These are phyloP conservation scores for Guadua angustifolia DNA, from an alignment of 176 grass and related monocot genomes.

Conservation along the genomic window DNA sequence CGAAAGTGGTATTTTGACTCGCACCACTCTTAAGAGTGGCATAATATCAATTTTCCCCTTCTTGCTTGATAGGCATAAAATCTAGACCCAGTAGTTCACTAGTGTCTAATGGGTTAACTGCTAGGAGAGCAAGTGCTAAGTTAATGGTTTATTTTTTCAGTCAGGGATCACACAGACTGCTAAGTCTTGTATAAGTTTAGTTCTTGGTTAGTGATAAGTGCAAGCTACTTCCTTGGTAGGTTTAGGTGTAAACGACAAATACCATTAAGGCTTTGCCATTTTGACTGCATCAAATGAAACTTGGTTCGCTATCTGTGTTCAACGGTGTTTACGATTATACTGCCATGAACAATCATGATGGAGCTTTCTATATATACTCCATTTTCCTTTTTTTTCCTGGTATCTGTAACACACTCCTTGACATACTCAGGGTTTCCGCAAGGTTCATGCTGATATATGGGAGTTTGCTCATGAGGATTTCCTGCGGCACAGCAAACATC, in stretches of 20 bases:
- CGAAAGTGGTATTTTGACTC: no score
- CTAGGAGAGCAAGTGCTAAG: not conserved
- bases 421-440: constrained; percentile 77
- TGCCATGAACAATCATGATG: not conserved
- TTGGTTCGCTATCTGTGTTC: not conserved
- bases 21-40: no score
- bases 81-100: not conserved
- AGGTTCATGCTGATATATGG: constrained; percentile 89
- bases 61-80: constrained; percentile 5
- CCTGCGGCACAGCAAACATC: constrained; percentile 62
- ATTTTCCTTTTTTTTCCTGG: not conserved
- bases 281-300: constrained; percentile 21
- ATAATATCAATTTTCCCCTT: no score
- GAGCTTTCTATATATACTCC: not conserved
- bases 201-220: constrained; percentile 5
- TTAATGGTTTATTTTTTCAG: not conserved
- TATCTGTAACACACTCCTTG: constrained; percentile 31
- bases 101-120: not conserved
- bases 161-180: not conserved
- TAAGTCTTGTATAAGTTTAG: not conserved
- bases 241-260: not conserved
- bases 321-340: not conserved
- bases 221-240: not conserved
- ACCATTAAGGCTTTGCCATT: not conserved
- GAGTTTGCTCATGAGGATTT: constrained; percentile 95